Base-by-base conservation (phyloP, 139 green algal species). In the Picochlorum costavermella region DNA sequence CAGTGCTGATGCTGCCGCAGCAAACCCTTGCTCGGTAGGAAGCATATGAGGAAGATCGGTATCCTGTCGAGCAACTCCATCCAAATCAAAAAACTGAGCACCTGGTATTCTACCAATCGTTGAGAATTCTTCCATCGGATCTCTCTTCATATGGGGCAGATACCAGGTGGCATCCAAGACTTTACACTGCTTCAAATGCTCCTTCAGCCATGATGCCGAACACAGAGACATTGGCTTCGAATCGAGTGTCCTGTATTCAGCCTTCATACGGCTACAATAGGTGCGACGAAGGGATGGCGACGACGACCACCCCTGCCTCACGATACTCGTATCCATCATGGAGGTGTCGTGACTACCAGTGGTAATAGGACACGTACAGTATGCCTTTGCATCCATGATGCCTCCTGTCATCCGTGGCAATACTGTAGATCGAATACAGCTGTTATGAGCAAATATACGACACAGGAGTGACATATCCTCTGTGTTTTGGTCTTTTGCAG, bases 41-140 rank as follows among this genome's bases (percentile, higher is more conserved):
- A 95, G 75, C 88, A 94, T 95, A 79, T 95, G 88, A 1, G 88
- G 90, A 45, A 93, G 70, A 13, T 40, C 29, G 9, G 20, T 63
- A 48, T 46, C 50, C 1, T 55, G 31, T 31, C 81, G 74, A 11
- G 73, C 60, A 2, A 91, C 69, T 0, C 68, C 73, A 53, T 90
- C 80, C 8, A 90, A 57, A 67, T 92, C 84, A 65, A 88, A 94
- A 70, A 88, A 92, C 2, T 61, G 61, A 23, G 75, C 77, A 5
- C 81, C 79, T 2, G 83, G 88, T 50, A 96, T 89, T 67, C 86
- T 84, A 2, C 62, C 63, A 28, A 20, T 53, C 0, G 63, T 61
- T 13, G 64, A 68, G 73, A 87, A 91, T 66, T 95, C 85, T 0
- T 73, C 68, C 4, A 70, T 3, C 0, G 76, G 59, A 28, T 87